These are phyloP conservation scores for Sabuloglossum arenarium DNA, from an alignment of 495 filamentous ascomycete species.

Conservation along the genomic window DNA sequence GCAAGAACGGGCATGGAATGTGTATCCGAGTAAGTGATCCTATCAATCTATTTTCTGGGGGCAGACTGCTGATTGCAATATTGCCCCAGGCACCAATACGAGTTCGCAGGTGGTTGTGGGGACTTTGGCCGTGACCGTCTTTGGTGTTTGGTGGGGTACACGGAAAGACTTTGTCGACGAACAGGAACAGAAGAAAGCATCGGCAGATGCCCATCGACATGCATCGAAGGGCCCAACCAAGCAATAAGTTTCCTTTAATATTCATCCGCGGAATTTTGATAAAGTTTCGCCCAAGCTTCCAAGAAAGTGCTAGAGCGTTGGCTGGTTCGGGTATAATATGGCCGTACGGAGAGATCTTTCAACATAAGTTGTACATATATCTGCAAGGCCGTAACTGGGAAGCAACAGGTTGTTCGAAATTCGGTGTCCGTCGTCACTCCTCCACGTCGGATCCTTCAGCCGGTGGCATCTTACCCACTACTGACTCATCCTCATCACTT, in stretches of 20 bases:
- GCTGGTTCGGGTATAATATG: not conserved
- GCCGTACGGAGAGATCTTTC: not conserved
- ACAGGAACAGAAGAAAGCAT: not conserved
- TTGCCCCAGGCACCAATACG: conserved; percentile 45
- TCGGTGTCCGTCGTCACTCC: not conserved
- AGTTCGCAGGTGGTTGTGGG: conserved; percentile 66
- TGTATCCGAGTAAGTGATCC: conserved; percentile 53
- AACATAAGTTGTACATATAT: not conserved
- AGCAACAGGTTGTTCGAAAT: not conserved
- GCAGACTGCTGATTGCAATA: not conserved
- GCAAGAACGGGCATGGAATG: conserved; percentile 95
- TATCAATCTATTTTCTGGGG: not conserved
- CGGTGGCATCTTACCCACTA: conserved; percentile 63
- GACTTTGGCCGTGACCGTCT: conserved; percentile 42
- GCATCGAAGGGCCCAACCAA: not conserved
- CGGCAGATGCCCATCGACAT: not conserved
- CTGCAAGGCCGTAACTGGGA: no score
- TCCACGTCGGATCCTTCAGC: conserved; percentile 26
- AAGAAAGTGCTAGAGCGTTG: no score
- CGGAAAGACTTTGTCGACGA: conserved; percentile 16
- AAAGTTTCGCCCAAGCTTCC: not conserved
- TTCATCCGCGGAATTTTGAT: not conserved
- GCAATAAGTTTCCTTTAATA: not conserved
- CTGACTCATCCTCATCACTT: conserved; percentile 56
- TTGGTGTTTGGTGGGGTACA: conserved; percentile 38